Evolutionary conservation across 768 basidiomycete species (phyloP).

Genomic region (Kwoniella dejecticola): DNA sequence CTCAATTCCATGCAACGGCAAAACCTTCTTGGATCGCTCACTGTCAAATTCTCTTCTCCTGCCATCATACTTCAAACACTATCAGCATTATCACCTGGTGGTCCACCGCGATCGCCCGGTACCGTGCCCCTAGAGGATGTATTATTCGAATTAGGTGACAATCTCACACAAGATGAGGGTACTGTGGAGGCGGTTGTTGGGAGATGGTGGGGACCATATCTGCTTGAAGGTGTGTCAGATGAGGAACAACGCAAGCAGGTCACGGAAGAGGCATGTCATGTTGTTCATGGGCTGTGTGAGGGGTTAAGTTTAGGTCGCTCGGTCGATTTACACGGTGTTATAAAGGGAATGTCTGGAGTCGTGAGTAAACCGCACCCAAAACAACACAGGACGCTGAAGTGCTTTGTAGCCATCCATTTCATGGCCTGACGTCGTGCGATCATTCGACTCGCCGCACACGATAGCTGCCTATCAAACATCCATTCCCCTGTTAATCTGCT

Average conservation of each 20-base stretch:
- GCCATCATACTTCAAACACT: constrained; percentile 53
- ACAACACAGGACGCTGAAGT: too few species aligned
- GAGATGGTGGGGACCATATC: constrained; percentile 52
- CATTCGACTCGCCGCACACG: constrained; percentile 82
- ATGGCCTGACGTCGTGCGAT: constrained; percentile 79
- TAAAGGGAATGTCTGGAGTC: constrained; percentile 47
- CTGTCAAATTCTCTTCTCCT: constrained; percentile 52
- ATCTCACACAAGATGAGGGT: constrained; percentile 50
- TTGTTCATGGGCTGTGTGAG: constrained; percentile 44
- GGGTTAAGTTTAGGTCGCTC: constrained; percentile 44
- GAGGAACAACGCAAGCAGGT: constrained; percentile 39
- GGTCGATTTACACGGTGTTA: constrained; percentile 50
- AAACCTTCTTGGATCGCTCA: constrained; percentile 37
- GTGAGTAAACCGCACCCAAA: constrained; percentile 29
- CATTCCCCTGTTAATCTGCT: constrained; percentile 81
- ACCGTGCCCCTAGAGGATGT: constrained; percentile 51
- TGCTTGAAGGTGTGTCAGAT: constrained; percentile 28
- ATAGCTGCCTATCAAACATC: constrained; percentile 86
- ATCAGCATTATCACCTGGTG: constrained; percentile 50
- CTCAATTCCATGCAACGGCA: constrained; percentile 44
- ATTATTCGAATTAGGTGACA: constrained; percentile 55
- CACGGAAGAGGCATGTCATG: constrained; percentile 39
- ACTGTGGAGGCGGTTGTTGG: constrained; percentile 50
- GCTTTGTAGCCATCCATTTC: constrained; percentile 59
- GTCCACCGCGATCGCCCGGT: constrained; percentile 43